phyloP scores from a whole-genome alignment of 192 early-diverging fungal genomes.

The Podila epicladia region DNA sequence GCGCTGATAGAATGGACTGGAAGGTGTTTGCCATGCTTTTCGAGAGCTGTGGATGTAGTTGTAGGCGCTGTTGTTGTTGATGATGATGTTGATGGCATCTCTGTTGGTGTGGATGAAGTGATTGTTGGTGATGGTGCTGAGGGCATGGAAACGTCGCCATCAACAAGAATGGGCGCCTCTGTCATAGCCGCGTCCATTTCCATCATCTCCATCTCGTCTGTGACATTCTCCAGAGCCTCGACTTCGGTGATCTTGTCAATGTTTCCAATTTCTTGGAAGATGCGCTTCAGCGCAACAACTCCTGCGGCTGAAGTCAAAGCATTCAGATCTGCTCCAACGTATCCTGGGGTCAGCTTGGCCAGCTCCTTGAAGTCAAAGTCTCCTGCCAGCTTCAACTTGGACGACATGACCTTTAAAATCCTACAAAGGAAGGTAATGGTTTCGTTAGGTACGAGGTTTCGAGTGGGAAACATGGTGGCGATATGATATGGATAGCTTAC shows the following conservation, averaged over 20 bases:
- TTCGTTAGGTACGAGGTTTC: background rate
- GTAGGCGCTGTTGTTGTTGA: slow-evolving; percentile 4
- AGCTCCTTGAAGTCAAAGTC: slow-evolving; percentile 85
- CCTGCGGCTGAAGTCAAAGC: slow-evolving; percentile 92
- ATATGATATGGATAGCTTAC: slow-evolving; percentile 48
- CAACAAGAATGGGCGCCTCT: slow-evolving; percentile 4
- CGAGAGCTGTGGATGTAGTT: slow-evolving; percentile 20
- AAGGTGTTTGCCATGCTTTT: slow-evolving; percentile 50
- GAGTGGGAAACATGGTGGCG: too few relatives aligned
- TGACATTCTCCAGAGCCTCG: slow-evolving; percentile 12
- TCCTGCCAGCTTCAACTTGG: slow-evolving; percentile 80
- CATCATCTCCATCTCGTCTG: slow-evolving; percentile 53
- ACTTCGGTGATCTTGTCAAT: slow-evolving; percentile 39
- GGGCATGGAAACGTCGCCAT: background rate
- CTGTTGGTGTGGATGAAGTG: background rate
- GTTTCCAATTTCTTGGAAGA: slow-evolving; percentile 59
- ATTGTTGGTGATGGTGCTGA: slow-evolving; percentile 1
- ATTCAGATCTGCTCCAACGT: slow-evolving; percentile 97
- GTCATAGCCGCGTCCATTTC: slow-evolving; percentile 27
- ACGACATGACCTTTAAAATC: slow-evolving; percentile 82
- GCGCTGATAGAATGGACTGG: slow-evolving; percentile 73
- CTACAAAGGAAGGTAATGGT: slow-evolving; percentile 34
- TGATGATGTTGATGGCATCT: background rate
- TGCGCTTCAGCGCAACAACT: slow-evolving; percentile 90
- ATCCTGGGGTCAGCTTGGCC: slow-evolving; percentile 95